A percentile compares a stretch with the other conserved stretches of the same genome.
Evolutionary conservation across 1,284 basidiomycete genomes (phyloP).

Genomic region (Volvariella surrecta): DNA sequence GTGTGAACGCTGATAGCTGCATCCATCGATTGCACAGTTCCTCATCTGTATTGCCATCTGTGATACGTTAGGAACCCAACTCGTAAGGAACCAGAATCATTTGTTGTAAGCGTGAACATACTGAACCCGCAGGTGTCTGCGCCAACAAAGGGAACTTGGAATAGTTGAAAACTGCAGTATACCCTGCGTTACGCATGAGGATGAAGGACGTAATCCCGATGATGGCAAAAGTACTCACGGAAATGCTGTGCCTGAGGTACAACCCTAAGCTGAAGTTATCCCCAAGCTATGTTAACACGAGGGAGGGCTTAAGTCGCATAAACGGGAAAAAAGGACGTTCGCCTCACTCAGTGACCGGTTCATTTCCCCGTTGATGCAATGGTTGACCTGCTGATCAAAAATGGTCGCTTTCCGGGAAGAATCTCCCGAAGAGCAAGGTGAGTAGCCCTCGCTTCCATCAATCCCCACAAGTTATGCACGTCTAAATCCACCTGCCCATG

Average conservation of each 20-base stretch:
- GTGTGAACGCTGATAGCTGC: conserved; percentile 69
- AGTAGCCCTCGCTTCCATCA: conserved; percentile 57
- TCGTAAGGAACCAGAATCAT: conserved; percentile 5
- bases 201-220: too few species aligned
- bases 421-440: conserved; percentile 44
- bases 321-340: conserved; percentile 4
- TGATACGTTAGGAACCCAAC: conserved; percentile 4
- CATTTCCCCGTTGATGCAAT: conserved; percentile 60
- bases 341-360: conserved; percentile 49
- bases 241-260: conserved; percentile 32
- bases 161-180: conserved; percentile 71
- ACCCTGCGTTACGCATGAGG: conserved; percentile 46
- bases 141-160: conserved; percentile 71
- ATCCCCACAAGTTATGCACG: conserved; percentile 57
- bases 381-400: conserved; percentile 58
- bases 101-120: conserved; percentile 18
- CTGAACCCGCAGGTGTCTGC: conserved; percentile 66
- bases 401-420: conserved; percentile 49
- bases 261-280: conserved; percentile 67
- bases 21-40: conserved; percentile 81
- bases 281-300: conserved; percentile 36
- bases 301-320: background rate
- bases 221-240: conserved; percentile 16
- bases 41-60: conserved; percentile 67
- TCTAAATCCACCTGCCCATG: conserved; percentile 49